Percentiles rank a stretch among this genome's conserved stretches.
Conservation (phyloP, 129 eudicot species). For the Centaurea solstitialis region DNA sequence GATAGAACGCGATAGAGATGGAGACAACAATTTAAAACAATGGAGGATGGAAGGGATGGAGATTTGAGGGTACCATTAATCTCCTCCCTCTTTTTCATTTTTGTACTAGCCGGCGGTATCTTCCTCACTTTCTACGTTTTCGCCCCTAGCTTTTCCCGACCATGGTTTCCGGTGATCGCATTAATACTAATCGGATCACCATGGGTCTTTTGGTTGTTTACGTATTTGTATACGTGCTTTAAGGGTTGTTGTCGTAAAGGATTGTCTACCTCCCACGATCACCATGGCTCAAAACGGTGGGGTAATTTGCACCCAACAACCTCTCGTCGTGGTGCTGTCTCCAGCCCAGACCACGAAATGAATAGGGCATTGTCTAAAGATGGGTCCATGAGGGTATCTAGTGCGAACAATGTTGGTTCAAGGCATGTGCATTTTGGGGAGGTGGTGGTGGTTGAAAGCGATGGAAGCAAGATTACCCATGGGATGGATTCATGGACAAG, state of each 20-base stretch:
- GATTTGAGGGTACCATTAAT: slow-evolving; percentile 71
- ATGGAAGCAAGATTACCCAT: slow-evolving; percentile 28
- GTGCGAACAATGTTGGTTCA: slow-evolving; percentile 12
- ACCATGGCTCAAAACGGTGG: slow-evolving; percentile 34
- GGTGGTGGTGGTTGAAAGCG: slow-evolving; percentile 48
- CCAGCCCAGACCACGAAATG: slow-evolving; percentile 19
- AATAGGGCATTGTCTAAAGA: slow-evolving; percentile 12
- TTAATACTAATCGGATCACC: slow-evolving; percentile 58
- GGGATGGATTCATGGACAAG: slow-evolving; percentile 39
- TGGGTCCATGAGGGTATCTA: slow-evolving; percentile 13
- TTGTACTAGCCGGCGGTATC: slow-evolving; percentile 56
- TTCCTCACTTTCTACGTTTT: slow-evolving; percentile 53
- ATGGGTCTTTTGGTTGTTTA: slow-evolving; percentile 72
- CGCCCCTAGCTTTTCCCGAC: slow-evolving; percentile 40
- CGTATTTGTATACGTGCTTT: slow-evolving; percentile 60
- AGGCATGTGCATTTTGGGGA: slow-evolving; percentile 49
- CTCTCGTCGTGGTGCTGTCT: slow-evolving; percentile 15
- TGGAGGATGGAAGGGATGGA: slow-evolving; percentile 70
- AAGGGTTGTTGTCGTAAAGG: slow-evolving; percentile 42
- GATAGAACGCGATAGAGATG: slow-evolving; percentile 21
- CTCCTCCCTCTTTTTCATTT: slow-evolving; percentile 56
- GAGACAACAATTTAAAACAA: slow-evolving; percentile 28
- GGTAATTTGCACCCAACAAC: slow-evolving; percentile 14
- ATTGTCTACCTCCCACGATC: slow-evolving; percentile 1
- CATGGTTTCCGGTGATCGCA: slow-evolving; percentile 62